Evolutionary conservation across 2,329 filamentous ascomycete species (phyloP).

Genomic region (Xylogone sp.): DNA sequence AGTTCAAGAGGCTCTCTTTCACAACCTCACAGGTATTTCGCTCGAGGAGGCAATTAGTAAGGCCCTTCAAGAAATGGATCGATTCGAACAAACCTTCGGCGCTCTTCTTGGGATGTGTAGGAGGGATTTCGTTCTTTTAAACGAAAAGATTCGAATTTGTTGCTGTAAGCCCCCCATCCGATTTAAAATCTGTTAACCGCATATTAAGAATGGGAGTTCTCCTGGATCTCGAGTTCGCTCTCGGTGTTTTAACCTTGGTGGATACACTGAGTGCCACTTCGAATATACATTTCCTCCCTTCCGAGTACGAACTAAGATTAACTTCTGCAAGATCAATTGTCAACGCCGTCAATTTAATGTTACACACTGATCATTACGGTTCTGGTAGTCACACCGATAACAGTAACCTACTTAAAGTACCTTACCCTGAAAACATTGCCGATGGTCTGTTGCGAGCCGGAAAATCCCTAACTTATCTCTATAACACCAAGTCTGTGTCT

Average conservation of each 20-base stretch:
- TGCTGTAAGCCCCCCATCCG: background rate
- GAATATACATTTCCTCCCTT: background rate
- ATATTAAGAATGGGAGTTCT: background rate
- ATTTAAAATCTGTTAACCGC: background rate
- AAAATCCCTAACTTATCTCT: background rate
- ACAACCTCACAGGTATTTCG: background rate
- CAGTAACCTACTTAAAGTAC: background rate
- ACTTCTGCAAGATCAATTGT: conserved; percentile 1
- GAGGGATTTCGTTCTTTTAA: conserved; percentile 1
- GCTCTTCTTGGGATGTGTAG: background rate
- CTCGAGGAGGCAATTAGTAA: background rate
- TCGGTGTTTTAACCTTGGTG: conserved; percentile 1
- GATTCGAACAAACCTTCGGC: conserved; percentile 1
- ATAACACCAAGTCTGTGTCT: background rate
- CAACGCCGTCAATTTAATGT: background rate
- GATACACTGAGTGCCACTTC: background rate
- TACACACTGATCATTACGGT: conserved; percentile 1
- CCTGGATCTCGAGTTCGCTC: background rate
- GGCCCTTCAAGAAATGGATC: background rate
- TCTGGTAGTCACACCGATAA: background rate
- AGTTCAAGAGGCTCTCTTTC: background rate
- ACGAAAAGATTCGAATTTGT: background rate
- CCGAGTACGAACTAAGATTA: conserved; percentile 1
- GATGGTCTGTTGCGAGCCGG: conserved; percentile 1
- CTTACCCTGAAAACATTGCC: conserved; percentile 1